phyloP scores from a whole-genome alignment of 345 rosid genomes.

The Salix udensis region DNA sequence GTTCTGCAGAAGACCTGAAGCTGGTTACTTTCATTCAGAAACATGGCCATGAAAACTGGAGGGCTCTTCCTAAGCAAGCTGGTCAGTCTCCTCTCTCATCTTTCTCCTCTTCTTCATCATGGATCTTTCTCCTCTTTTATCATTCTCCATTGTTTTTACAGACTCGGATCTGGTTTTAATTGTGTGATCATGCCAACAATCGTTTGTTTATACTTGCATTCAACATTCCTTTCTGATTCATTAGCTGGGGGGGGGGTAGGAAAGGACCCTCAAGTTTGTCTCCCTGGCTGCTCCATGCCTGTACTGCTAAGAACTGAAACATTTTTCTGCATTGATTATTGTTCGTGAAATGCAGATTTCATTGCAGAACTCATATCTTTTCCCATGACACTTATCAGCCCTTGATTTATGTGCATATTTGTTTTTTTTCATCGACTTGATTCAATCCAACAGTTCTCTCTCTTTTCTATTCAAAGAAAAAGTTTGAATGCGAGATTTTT shows the following conservation, averaged over 20 bases:
- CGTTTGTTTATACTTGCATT: neutral
- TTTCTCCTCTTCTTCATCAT: neutral
- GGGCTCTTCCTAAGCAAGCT: constrained; percentile 87
- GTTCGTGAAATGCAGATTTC: neutral
- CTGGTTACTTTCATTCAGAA: constrained; percentile 76
- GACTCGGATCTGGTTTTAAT: neutral
- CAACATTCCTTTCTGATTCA: neutral
- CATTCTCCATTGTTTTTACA: neutral
- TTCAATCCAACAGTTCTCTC: neutral
- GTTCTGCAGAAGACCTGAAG: constrained; percentile 74
- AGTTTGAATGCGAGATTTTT: neutral
- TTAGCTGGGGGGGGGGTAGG: neutral
- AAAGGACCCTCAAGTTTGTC: neutral
- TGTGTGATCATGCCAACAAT: neutral
- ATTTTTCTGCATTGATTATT: neutral
- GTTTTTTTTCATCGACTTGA: neutral
- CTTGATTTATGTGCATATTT: neutral
- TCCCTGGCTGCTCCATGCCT: neutral
- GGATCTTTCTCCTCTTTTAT: neutral
- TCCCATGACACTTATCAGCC: neutral
- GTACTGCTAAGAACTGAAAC: neutral
- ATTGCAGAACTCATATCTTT: neutral
- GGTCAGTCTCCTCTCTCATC: constrained; percentile 38
- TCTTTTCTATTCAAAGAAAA: neutral
- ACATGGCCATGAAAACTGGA: constrained; percentile 89